phyloP scores from a whole-genome alignment of 441 rosid genomes.

The Jatropha podagrica region DNA sequence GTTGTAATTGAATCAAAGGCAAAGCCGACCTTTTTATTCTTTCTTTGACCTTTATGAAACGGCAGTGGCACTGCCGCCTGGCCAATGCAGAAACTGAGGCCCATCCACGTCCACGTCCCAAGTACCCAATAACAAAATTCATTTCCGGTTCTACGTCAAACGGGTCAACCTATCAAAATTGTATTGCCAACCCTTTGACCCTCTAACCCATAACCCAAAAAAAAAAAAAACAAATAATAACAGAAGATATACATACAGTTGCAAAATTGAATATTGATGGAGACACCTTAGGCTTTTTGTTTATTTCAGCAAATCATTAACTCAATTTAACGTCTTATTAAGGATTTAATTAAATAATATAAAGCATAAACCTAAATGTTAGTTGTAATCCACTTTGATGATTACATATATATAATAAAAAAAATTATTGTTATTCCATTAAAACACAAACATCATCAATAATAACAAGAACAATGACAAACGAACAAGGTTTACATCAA shows the following conservation, averaged over 20 bases:
- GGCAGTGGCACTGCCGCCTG: neutral
- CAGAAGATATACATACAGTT: neutral
- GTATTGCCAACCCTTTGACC: slow-evolving; percentile 1
- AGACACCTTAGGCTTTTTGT: slow-evolving; percentile 4
- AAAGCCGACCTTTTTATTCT: neutral
- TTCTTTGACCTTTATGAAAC: neutral
- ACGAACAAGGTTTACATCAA: slow-evolving; percentile 8
- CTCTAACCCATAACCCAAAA: neutral
- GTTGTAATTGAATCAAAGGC: neutral
- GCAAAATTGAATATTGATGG: neutral
- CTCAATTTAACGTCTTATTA: slow-evolving; percentile 5
- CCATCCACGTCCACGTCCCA: neutral
- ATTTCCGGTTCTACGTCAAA: no score
- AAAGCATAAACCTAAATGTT: neutral
- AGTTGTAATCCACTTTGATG: slow-evolving; percentile 33
- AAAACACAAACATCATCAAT: slow-evolving; percentile 7
- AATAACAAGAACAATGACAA: slow-evolving; percentile 12
- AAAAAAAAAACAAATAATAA: no score
- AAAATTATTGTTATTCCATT: slow-evolving; percentile 8
- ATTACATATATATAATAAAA: neutral
- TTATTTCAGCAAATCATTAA: slow-evolving; percentile 16
- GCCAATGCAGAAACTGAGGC: neutral
- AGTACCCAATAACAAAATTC: no score
- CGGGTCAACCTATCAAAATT: slow-evolving; percentile 13
- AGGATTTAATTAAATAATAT: neutral